Evolutionary conservation across 2,329 filamentous ascomycete genomes (phyloP).

Genomic region (Xylogone sp.): DNA sequence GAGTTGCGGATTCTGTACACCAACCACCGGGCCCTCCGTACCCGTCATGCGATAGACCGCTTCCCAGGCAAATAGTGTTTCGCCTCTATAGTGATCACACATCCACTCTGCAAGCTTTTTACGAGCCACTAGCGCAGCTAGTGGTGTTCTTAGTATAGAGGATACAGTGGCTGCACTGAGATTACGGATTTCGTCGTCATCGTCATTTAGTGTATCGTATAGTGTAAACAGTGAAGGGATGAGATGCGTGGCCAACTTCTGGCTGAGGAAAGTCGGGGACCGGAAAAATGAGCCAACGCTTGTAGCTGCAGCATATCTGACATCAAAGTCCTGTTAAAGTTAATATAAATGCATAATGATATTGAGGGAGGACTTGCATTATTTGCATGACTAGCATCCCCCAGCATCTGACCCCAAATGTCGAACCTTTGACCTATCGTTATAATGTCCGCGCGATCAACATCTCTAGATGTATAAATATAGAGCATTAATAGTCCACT

Average conservation of each 20-base stretch:
- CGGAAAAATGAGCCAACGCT: constrained; percentile 51
- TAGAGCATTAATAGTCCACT: constrained; percentile 32
- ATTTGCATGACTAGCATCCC: constrained; percentile 42
- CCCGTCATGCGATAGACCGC: constrained; percentile 18
- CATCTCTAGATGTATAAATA: not conserved
- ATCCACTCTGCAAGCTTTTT: constrained; percentile 11
- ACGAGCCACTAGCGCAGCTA: constrained; percentile 15
- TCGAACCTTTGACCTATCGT: constrained; percentile 19
- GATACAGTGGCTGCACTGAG: constrained; percentile 47
- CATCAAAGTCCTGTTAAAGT: constrained; percentile 54
- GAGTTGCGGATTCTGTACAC: constrained; percentile 13
- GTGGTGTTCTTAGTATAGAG: constrained; percentile 44
- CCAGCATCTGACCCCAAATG: constrained; percentile 48
- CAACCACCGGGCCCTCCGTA: constrained; percentile 2
- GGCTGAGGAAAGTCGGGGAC: constrained; percentile 15
- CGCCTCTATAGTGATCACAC: constrained; percentile 3
- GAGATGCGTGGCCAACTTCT: constrained; percentile 28
- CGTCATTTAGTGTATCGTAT: constrained; percentile 79
- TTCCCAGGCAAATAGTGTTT: constrained; percentile 4
- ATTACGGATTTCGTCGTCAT: constrained; percentile 84
- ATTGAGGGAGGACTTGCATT: constrained; percentile 35
- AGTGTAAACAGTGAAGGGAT: constrained; percentile 60
- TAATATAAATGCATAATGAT: not conserved
- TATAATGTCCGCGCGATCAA: constrained; percentile 1
- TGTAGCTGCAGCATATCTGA: constrained; percentile 54